Conservation (phyloP, 306 rosid species). For the Dalbergia cultrata region DNA sequence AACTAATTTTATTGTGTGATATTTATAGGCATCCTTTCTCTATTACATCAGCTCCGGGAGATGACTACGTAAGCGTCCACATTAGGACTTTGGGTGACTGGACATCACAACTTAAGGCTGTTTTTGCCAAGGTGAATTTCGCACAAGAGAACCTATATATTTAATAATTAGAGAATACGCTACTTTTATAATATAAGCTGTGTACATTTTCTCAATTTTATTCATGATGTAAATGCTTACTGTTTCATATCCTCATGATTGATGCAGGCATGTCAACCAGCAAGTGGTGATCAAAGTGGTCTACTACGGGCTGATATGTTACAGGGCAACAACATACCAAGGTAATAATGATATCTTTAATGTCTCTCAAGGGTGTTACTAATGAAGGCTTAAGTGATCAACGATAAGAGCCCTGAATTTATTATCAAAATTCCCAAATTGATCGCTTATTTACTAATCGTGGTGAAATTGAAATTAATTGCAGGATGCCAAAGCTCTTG, state of each 20-base stretch:
- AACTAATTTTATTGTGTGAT: background rate
- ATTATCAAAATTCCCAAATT: background rate
- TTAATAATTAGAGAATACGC: background rate
- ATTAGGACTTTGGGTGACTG: conserved; percentile 90
- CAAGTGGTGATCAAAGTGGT: conserved; percentile 75
- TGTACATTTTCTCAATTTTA: conserved; percentile 6
- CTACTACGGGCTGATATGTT: conserved; percentile 77
- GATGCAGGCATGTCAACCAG: conserved; percentile 81
- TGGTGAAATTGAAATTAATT: conserved; percentile 2
- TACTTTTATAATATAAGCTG: background rate
- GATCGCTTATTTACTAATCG: background rate
- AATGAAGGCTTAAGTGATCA: background rate
- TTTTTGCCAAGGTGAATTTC: conserved; percentile 76
- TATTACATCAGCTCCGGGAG: conserved; percentile 90
- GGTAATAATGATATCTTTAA: conserved; percentile 48
- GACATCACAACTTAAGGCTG: conserved; percentile 77
- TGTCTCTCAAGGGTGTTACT: background rate
- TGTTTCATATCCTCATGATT: conserved; percentile 23
- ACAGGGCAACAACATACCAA: conserved; percentile 60
- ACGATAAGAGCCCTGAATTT: background rate
- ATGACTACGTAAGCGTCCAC: conserved; percentile 84
- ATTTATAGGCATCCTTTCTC: conserved; percentile 87
- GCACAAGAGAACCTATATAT: background rate
- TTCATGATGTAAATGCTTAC: conserved; percentile 23
- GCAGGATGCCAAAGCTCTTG: conserved; percentile 78